Evolutionary conservation across 2,329 filamentous ascomycete genomes (phyloP).

Genomic region (Dendryphion nanum): DNA sequence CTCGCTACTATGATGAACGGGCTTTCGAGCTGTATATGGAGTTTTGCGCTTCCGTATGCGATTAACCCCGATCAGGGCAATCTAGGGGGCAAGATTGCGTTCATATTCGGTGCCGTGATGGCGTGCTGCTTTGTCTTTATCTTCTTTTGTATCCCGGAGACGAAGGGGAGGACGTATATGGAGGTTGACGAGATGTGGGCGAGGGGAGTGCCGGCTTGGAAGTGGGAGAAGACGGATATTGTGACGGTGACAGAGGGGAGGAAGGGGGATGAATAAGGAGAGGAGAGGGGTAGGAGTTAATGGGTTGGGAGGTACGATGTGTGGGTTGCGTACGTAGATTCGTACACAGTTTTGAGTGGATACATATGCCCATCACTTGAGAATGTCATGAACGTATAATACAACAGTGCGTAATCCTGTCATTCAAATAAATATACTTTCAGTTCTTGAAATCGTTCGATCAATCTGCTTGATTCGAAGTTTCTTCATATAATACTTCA

Average conservation of each 20-base stretch:
- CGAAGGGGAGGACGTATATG: constrained; percentile 72
- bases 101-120: constrained; percentile 79
- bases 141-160: constrained; percentile 75
- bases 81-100: constrained; percentile 78
- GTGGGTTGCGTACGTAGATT: no score
- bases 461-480: no score
- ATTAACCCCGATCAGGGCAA: constrained; percentile 40
- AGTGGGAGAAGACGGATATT: constrained; percentile 10
- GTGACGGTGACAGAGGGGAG: constrained; percentile 6
- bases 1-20: constrained; percentile 28
- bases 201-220: constrained; percentile 10
- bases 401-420: background rate
- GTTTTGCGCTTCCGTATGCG: constrained; percentile 39
- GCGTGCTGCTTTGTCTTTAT: constrained; percentile 75
- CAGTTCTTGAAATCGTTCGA: background rate
- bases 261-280: no score
- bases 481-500: no score
- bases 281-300: no score
- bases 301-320: no score
- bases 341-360: no score
- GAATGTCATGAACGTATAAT: no score
- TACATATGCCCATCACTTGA: no score
- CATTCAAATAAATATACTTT: background rate
- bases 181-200: constrained; percentile 17
- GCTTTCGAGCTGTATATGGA: constrained; percentile 21